phyloP scores from a whole-genome alignment of 2,329 filamentous ascomycete genomes.

The Cladosporium sphaerospermum region DNA sequence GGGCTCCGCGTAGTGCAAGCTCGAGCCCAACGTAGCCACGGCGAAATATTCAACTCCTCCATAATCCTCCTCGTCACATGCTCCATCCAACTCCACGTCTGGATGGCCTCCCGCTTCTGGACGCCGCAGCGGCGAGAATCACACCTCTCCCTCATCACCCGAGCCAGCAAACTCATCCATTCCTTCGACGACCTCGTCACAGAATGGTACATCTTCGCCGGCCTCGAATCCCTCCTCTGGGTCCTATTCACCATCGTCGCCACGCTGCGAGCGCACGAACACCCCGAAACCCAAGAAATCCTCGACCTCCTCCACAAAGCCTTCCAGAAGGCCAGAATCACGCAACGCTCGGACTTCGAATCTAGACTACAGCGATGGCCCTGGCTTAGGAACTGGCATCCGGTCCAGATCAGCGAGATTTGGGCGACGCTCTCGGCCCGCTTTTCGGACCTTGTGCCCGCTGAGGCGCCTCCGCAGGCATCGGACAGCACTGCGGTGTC shows the following conservation, averaged over 20 bases:
- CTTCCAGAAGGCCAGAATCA: not conserved
- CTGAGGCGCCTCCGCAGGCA: not conserved
- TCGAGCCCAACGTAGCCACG: not conserved
- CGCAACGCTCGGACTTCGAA: not conserved
- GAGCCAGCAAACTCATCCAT: not conserved
- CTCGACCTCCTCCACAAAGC: not conserved
- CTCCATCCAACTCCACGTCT: not conserved
- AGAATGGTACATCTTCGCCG: not conserved
- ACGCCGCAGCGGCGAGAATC: constrained; percentile 4
- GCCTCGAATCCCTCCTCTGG: not conserved
- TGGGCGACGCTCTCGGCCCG: not conserved
- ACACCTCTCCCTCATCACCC: not conserved
- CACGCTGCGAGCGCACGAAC: not conserved
- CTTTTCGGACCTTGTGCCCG: not conserved
- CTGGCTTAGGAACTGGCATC: constrained; percentile 3
- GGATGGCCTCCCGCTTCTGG: constrained; percentile 9
- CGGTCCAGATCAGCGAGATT: not conserved
- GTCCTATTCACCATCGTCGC: not conserved
- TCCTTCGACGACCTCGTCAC: not conserved
- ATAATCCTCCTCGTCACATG: not conserved
- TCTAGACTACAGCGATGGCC: not conserved
- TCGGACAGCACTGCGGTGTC: not conserved
- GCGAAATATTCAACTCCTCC: not conserved
- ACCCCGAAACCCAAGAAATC: not conserved
- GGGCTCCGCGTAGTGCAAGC: not conserved